Percentiles rank a stretch among this genome's conserved stretches.
Evolutionary conservation across 768 basidiomycete genomes (phyloP).

Genomic region (Pleurotus sapidus): DNA sequence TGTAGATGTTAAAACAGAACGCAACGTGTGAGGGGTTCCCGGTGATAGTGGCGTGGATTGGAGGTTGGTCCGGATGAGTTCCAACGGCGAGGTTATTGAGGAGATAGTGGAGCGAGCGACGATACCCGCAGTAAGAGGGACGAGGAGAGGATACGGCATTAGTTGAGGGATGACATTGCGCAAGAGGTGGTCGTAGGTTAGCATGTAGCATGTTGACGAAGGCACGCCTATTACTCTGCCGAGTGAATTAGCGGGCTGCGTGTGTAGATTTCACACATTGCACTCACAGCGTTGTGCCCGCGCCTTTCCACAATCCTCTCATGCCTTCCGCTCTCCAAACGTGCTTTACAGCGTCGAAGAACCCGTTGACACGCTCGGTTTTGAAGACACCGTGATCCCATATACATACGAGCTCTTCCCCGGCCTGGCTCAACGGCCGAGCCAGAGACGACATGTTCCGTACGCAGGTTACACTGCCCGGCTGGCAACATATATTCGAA

Average conservation of each 20-base stretch:
- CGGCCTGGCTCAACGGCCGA: constrained; percentile 37
- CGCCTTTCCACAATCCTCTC: constrained; percentile 92
- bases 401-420: constrained; percentile 72
- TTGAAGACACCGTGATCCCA: constrained; percentile 74
- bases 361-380: constrained; percentile 77
- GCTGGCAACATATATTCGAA: constrained; percentile 68
- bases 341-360: constrained; percentile 78
- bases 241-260: no score
- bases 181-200: constrained; percentile 89
- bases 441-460: constrained; percentile 78
- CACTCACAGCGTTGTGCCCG: constrained; percentile 83
- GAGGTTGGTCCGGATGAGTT: constrained; percentile 90
- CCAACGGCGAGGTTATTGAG: constrained; percentile 80
- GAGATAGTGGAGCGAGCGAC: constrained; percentile 79
- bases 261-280: background rate
- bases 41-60: constrained; percentile 81
- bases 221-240: constrained; percentile 86
- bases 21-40: constrained; percentile 70
- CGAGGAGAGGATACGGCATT: constrained; percentile 46
- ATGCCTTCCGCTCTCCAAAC: constrained; percentile 82
- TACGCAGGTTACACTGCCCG: constrained; percentile 53
- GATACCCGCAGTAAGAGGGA: constrained; percentile 81
- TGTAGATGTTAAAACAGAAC: constrained; percentile 68
- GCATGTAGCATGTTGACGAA: constrained; percentile 89
- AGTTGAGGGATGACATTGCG: constrained; percentile 60